Evolutionary conservation across 257 asterid genomes (phyloP).

Genomic region (Nicotiana knightiana): DNA sequence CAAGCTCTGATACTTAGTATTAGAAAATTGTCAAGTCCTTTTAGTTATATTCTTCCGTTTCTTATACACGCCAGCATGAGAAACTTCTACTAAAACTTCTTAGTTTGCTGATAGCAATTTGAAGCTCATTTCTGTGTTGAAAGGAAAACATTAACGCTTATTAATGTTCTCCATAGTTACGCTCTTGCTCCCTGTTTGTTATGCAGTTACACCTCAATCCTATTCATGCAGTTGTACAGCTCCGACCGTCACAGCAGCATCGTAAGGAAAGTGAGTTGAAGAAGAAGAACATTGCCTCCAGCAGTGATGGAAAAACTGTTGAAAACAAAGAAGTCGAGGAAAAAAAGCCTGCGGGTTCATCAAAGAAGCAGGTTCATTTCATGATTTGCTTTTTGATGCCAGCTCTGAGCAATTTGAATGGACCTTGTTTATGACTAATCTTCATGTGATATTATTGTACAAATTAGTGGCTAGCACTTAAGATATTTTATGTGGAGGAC

Average conservation of each 20-base stretch:
- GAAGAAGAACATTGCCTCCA: slow-evolving; percentile 25
- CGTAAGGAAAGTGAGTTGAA: slow-evolving; percentile 34
- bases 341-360: slow-evolving; percentile 32
- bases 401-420: background rate
- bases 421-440: background rate
- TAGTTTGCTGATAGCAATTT: background rate
- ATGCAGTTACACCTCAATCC: slow-evolving; percentile 86
- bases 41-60: slow-evolving; percentile 4
- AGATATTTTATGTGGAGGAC: background rate
- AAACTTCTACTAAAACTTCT: background rate
- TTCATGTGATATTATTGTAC: background rate
- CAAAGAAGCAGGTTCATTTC: slow-evolving; percentile 48
- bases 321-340: slow-evolving; percentile 39
- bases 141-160: background rate
- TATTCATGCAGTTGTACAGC: slow-evolving; percentile 74
- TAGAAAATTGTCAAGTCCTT: slow-evolving; percentile 1
- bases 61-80: background rate
- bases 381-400: background rate
- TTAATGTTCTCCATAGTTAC: background rate
- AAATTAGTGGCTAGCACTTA: background rate
- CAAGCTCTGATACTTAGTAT: background rate
- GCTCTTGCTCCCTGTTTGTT: slow-evolving; percentile 17
- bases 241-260: slow-evolving; percentile 69
- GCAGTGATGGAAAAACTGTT: slow-evolving; percentile 29
- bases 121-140: background rate